These are phyloP conservation scores for Myriangium duriaei DNA, from an alignment of 2,329 filamentous ascomycete genomes.

Conservation along the genomic window DNA sequence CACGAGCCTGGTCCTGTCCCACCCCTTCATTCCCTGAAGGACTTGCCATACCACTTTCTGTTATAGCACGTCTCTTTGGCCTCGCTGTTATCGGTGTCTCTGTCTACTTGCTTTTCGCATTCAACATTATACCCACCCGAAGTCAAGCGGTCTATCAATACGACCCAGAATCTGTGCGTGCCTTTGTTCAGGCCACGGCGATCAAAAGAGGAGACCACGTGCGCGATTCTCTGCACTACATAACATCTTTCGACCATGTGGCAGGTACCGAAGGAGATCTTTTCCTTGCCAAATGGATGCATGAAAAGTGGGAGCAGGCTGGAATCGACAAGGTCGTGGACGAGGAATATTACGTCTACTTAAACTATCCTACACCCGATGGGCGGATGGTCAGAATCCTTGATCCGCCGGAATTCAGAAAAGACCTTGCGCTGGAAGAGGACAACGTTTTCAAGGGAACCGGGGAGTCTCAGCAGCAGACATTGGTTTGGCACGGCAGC, in stretches of 20 bases:
- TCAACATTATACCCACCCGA: slow-evolving; percentile 64
- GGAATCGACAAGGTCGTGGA: slow-evolving; percentile 63
- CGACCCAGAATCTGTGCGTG: slow-evolving; percentile 69
- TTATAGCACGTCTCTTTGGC: slow-evolving; percentile 62
- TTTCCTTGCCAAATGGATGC: slow-evolving; percentile 71
- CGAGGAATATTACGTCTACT: slow-evolving; percentile 62
- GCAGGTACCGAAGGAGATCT: slow-evolving; percentile 92
- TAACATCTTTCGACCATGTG: slow-evolving; percentile 76
- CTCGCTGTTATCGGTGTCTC: slow-evolving; percentile 63
- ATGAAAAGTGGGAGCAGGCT: slow-evolving; percentile 59
- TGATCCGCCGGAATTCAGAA: slow-evolving; percentile 51
- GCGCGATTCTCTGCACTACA: slow-evolving; percentile 59
- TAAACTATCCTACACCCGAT: slow-evolving; percentile 74
- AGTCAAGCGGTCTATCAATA: slow-evolving; percentile 58
- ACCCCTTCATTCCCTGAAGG: slow-evolving; percentile 34
- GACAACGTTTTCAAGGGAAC: slow-evolving; percentile 51
- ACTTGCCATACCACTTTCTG: slow-evolving; percentile 45
- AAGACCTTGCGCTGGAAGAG: slow-evolving; percentile 79
- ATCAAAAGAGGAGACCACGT: slow-evolving; percentile 49
- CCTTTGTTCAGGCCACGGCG: slow-evolving; percentile 60
- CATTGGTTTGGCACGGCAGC: slow-evolving; percentile 73
- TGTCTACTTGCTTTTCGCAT: slow-evolving; percentile 75
- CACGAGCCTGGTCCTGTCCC: slow-evolving; percentile 23
- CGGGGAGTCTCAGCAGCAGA: slow-evolving; percentile 48
- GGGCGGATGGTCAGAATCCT: slow-evolving; percentile 75